Evolutionary conservation across 129 eudicot species (phyloP), one percentile per base, ranked within the genome.

Genomic region (Kitagawia praeruptora): DNA sequence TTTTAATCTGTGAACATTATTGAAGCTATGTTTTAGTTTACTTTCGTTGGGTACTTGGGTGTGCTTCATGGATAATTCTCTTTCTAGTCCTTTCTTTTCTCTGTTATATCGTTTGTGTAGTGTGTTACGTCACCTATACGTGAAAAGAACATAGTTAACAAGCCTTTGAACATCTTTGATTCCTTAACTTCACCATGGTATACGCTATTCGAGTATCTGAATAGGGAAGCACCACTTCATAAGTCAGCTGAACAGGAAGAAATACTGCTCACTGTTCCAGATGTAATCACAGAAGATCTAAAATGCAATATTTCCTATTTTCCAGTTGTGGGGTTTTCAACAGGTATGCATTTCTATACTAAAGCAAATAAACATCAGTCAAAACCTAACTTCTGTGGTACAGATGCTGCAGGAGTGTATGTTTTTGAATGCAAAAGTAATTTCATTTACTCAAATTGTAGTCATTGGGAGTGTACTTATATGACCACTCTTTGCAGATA

Each of bases 211-310:
- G 97, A 90, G 75, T 88, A 89, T 75, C 81, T 84, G 61, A 89
- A 86, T 27, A 88, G 82, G 86, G 87, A 78, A 78, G 77, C 85
- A 79, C 78, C 78, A 73, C 85, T 89, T 38, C 83, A 91, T 85
- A 85, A 87, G 40, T 88, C 91, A 77, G 80, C 91, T 8, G 97
- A 91, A 77, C 87, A 63, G 79, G 58, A 88, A 75, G 86, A 86
- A 77, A 49, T 89, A 81, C 73, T 91, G 81, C 76, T 75, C 25
- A 91, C 89, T 70, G 81, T 88, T 54, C 96, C 98, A 41, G 84
- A 87, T 81, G 96, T 94, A 58, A 87, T 80, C 70, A 89, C 93
- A 27, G 98, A 89, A 70, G 85, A 70, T 23, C 61, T 87, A 15
- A 79, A 74, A n/a, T 10, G 83, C 37, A 78, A 61, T 76, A 75